A percentile compares a stretch with the other conserved stretches of the same genome.
phyloP scores from a whole-genome alignment of 305 asterid species.

The Salvia sclarea region DNA sequence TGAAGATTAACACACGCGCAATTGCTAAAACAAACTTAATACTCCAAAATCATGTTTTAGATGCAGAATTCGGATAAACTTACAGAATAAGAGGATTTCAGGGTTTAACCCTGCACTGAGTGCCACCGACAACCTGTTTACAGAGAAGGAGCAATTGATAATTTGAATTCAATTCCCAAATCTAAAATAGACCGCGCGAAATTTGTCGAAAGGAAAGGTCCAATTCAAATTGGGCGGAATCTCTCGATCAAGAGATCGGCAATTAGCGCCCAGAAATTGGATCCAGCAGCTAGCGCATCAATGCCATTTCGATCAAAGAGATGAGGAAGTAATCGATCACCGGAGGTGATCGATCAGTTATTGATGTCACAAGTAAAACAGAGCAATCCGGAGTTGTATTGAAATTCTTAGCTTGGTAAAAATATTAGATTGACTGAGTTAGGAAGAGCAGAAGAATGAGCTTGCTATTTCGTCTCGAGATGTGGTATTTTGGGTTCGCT shows the following conservation, averaged over 20 bases:
- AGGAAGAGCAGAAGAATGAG: background rate
- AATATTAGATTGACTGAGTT: background rate
- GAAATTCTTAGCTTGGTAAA: background rate
- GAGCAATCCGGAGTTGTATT: background rate
- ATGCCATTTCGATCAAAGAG: constrained; percentile 8
- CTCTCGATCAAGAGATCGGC: constrained; percentile 1
- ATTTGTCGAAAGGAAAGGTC: background rate
- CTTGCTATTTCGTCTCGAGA: background rate
- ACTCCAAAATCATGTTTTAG: constrained; percentile 2
- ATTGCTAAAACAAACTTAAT: background rate
- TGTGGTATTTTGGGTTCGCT: background rate
- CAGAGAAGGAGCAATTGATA: background rate
- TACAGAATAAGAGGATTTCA: constrained; percentile 5
- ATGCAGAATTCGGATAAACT: constrained; percentile 15
- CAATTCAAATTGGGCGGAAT: background rate
- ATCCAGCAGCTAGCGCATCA: constrained; percentile 12
- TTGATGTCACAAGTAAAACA: background rate
- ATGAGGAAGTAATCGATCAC: background rate
- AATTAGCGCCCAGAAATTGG: constrained; percentile 8
- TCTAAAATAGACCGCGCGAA: background rate
- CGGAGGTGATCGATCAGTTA: background rate
- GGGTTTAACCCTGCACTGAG: constrained; percentile 10
- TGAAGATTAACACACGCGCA: background rate
- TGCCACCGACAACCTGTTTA: constrained; percentile 8
- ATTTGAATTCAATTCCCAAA: background rate